Evolutionary conservation across 2,329 filamentous ascomycete genomes (phyloP).

Genomic region (Aureobasidium subglaciale): DNA sequence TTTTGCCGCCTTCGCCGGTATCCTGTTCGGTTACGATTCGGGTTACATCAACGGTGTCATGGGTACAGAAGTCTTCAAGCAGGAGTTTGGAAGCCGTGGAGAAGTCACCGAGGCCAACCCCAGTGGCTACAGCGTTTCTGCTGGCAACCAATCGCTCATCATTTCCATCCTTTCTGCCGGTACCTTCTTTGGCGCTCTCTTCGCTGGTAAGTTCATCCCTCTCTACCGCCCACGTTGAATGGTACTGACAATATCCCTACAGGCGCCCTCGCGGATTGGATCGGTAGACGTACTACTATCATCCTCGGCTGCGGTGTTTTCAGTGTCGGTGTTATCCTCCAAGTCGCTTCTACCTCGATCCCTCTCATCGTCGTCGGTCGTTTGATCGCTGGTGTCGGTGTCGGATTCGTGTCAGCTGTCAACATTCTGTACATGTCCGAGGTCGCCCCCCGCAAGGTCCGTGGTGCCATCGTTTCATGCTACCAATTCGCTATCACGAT

Average conservation of each 20-base stretch:
- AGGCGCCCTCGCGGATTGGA: conserved; percentile 56
- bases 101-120: conserved; percentile 16
- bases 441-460: conserved; percentile 56
- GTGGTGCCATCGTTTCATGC: conserved; percentile 68
- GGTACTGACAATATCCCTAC: too few relatives aligned
- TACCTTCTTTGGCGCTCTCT: conserved; percentile 67
- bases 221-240: too few relatives aligned
- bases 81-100: conserved; percentile 24
- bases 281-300: conserved; percentile 59
- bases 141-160: conserved; percentile 48
- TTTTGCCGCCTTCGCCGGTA: conserved; percentile 54
- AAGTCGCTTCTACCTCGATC: conserved; percentile 54
- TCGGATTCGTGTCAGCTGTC: conserved; percentile 63
- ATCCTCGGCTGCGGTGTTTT: conserved; percentile 58
- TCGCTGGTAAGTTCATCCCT: too few relatives aligned
- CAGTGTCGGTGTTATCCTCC: conserved; percentile 46
- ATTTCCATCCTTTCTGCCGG: conserved; percentile 71
- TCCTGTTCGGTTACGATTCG: conserved; percentile 55
- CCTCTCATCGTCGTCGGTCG: conserved; percentile 63
- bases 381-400: conserved; percentile 66
- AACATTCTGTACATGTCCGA: conserved; percentile 43
- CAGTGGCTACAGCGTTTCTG: conserved; percentile 23
- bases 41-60: conserved; percentile 49
- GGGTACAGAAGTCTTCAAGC: conserved; percentile 44
- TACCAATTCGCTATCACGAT: conserved; percentile 82